These are phyloP conservation scores for Cephalotrichum gorgonifer DNA, from an alignment of 2,329 filamentous ascomycete genomes.

Conservation along the genomic window DNA sequence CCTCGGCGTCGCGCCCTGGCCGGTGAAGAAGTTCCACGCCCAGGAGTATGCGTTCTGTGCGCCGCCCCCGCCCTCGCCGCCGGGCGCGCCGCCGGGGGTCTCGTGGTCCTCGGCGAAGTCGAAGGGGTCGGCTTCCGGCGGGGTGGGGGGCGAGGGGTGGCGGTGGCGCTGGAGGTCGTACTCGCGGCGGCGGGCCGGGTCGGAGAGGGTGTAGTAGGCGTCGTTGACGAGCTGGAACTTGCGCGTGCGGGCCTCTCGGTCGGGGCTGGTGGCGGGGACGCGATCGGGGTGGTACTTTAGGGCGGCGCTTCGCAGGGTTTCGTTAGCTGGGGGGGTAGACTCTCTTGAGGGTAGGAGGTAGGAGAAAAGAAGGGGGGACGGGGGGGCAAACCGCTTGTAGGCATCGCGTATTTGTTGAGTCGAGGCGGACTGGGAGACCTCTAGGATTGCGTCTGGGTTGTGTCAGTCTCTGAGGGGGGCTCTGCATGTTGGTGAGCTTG, in stretches of 20 bases:
- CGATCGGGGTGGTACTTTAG: conserved; percentile 91
- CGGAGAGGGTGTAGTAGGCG: conserved; percentile 85
- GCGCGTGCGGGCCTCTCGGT: conserved; percentile 70
- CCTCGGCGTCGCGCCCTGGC: conserved; percentile 24
- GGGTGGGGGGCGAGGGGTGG: conserved; percentile 14
- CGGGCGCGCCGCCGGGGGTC: not conserved
- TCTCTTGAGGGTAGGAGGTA: not conserved
- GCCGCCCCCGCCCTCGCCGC: conserved; percentile 20
- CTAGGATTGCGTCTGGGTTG: conserved; percentile 59
- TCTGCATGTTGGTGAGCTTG: not conserved
- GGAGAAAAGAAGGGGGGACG: not conserved
- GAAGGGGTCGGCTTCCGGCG: conserved; percentile 37
- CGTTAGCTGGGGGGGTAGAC: conserved; percentile 5
- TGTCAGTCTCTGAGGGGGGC: not conserved
- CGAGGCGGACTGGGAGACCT: conserved; percentile 61
- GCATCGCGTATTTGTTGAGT: conserved; percentile 82
- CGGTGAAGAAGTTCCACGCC: conserved; percentile 57
- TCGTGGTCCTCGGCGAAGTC: conserved; percentile 31
- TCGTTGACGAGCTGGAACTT: conserved; percentile 89
- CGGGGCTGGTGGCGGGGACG: conserved; percentile 72
- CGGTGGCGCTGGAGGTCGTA: conserved; percentile 60
- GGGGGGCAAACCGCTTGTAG: conserved; percentile 67
- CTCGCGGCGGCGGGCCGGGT: conserved; percentile 63
- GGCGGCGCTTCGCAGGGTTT: conserved; percentile 46
- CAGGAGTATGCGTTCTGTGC: conserved; percentile 56